A percentile compares a stretch with the other conserved stretches of the same genome.
phyloP scores from a whole-genome alignment of 129 eudicot species.

The Cynara cardunculus region DNA sequence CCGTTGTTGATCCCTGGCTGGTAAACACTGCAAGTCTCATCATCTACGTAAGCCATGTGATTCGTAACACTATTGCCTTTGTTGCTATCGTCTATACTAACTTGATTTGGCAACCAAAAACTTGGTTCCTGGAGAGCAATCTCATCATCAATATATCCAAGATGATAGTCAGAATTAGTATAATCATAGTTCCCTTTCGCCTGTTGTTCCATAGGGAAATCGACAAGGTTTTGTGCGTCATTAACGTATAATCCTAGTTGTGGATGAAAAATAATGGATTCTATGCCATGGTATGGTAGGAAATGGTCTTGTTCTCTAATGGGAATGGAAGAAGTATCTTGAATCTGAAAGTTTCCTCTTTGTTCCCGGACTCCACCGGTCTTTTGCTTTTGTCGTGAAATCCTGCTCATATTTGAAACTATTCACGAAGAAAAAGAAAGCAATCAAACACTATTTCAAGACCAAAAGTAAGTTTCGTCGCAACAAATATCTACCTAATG shows the following conservation, averaged over 20 bases:
- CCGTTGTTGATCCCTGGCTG: neutral
- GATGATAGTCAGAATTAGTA: neutral
- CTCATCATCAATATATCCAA: neutral
- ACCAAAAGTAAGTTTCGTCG: neutral
- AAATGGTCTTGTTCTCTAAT: neutral
- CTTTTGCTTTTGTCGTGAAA: neutral
- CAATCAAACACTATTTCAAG: no score
- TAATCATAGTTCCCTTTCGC: neutral
- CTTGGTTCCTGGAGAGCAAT: neutral
- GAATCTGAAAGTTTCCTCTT: neutral
- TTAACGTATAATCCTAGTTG: neutral
- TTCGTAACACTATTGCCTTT: neutral
- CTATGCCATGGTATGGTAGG: neutral
- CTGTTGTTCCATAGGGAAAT: neutral
- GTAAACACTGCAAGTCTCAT: neutral
- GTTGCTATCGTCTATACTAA: neutral
- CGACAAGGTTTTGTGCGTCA: neutral
- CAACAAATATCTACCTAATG: constrained; percentile 2
- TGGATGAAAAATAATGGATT: neutral
- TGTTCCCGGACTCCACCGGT: no score
- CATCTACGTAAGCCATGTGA: neutral
- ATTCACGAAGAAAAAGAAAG: no score
- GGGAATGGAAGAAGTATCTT: neutral
- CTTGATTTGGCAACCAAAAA: neutral
- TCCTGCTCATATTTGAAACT: no score